Base-by-base conservation (phyloP, 192 early-diverging fungal genomes). In the Linnemannia elongata region DNA sequence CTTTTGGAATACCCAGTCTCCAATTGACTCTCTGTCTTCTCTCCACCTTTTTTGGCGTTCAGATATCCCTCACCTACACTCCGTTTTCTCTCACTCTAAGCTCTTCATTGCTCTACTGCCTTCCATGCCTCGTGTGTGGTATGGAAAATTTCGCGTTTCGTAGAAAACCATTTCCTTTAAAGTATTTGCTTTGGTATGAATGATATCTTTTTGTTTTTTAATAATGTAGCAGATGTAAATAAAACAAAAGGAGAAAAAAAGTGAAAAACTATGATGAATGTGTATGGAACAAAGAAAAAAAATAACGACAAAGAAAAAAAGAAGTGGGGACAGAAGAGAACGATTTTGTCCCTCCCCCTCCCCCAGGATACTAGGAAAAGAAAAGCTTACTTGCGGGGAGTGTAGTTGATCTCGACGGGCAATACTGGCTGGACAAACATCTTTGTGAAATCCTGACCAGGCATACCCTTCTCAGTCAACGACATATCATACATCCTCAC, bases 341-440 rank as follows among this genome's bases (percentile, higher is more conserved):
- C 18, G 8, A 7, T 60, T 24, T n/a, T n/a, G n/a, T n/a, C n/a
- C n/a, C n/a, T n/a, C n/a, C n/a, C n/a, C n/a, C 55, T n/a, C 9
- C 22, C 60, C 27, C 70, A 4, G 44, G 20, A 12, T 38, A 27
- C 35, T 41, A 68, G 41, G 22, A 70, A 13, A 8, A 20, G 22
- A 18, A 22, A 52, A 22, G 49, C 49, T 39, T 86, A 87, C 49
- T 81, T 69, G 44, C 79, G 81, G 38, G 85, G 85, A 52, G 75
- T 78, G 79, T 87, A 87, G 72, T 87, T 71, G 85, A 87, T 71
- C 79, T 87, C 76, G 47, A 88, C 89, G 15, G 96, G 94, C 45
- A 91, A 89, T 88, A 91, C 87, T 47, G 98, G 98, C 83, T 97
- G 92, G 57, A 98, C 96, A 79, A 99, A 94, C 94, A 99, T 94